These are phyloP conservation scores for Zhuliangozyma parablackwelliae DNA, from an alignment of 1,139 yeast species.

Conservation along the genomic window DNA sequence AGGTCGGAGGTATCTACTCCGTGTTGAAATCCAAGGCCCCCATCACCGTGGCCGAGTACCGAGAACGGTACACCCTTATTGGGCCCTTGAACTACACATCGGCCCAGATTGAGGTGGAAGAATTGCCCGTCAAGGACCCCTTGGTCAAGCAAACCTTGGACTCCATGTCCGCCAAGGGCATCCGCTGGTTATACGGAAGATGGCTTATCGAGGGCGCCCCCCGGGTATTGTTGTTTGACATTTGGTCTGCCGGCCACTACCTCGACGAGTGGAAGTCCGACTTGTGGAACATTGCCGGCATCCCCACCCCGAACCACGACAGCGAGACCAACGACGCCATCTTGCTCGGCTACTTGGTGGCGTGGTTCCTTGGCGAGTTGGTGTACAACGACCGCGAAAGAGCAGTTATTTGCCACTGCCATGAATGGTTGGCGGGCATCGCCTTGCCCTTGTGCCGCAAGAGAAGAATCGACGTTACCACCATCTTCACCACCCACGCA, in stretches of 20 bases:
- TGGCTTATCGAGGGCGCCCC: conserved; percentile 99
- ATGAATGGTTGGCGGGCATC: conserved; percentile 98
- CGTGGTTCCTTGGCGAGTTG: conserved; percentile 96
- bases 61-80: conserved; percentile 78
- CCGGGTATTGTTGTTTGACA: conserved; percentile 80
- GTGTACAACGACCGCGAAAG: conserved; percentile 75
- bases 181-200: conserved; percentile 81
- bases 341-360: conserved; percentile 85
- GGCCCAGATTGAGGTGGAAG: conserved; percentile 93
- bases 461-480: conserved; percentile 87
- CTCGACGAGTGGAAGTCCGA: conserved; percentile 93
- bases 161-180: conserved; percentile 76
- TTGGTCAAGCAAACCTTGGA: conserved; percentile 59
- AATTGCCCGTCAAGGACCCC: conserved; percentile 65
- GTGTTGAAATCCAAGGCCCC: conserved; percentile 96
- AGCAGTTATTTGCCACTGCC: conserved; percentile 92
- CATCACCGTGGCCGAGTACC: conserved; percentile 89
- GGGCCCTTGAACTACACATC: conserved; percentile 82
- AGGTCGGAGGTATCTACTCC: conserved; percentile 97
- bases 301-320: conserved; percentile 90
- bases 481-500: conserved; percentile 96
- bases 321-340: conserved; percentile 89
- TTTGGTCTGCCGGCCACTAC: conserved; percentile 64
- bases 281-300: conserved; percentile 85
- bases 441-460: conserved; percentile 90